Conservation (phyloP, 1,284 basidiomycete species). For the Cutaneotrichosporon curvatum region DNA sequence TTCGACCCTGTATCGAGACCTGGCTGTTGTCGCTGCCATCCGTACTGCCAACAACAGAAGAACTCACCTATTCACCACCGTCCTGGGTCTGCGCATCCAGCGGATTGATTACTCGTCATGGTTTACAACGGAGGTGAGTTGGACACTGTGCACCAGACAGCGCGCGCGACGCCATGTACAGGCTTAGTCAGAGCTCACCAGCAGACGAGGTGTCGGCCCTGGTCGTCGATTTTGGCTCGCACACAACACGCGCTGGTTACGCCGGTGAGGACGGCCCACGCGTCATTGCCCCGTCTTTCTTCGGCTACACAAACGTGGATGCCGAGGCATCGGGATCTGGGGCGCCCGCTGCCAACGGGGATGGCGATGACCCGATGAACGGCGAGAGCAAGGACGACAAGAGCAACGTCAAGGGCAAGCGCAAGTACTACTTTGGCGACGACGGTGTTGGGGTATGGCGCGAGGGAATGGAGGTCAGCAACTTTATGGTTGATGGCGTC, state of each 20-base stretch:
- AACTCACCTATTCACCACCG: background rate
- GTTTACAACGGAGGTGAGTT: slow-evolving; percentile 44
- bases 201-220: slow-evolving; percentile 70
- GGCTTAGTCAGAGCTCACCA: slow-evolving; percentile 1
- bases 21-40: background rate
- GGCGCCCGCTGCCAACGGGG: slow-evolving; percentile 30
- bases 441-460: slow-evolving; percentile 89
- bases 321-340: slow-evolving; percentile 13
- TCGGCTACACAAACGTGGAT: slow-evolving; percentile 61
- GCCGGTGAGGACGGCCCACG: slow-evolving; percentile 96
- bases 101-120: slow-evolving; percentile 19
- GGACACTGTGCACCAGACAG: background rate
- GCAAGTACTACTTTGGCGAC: slow-evolving; percentile 78
- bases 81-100: slow-evolving; percentile 4
- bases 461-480: slow-evolving; percentile 74
- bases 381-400: slow-evolving; percentile 37
- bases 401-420: slow-evolving; percentile 45
- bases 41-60: background rate
- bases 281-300: slow-evolving; percentile 80
- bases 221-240: slow-evolving; percentile 88
- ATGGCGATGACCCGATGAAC: slow-evolving; percentile 19
- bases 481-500: slow-evolving; percentile 77
- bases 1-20: background rate
- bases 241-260: slow-evolving; percentile 85
- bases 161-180: background rate